Percentiles rank a stretch among this genome's conserved stretches.
phyloP scores from a whole-genome alignment of 2,329 filamentous ascomycete species.

The Diatrype stigma region DNA sequence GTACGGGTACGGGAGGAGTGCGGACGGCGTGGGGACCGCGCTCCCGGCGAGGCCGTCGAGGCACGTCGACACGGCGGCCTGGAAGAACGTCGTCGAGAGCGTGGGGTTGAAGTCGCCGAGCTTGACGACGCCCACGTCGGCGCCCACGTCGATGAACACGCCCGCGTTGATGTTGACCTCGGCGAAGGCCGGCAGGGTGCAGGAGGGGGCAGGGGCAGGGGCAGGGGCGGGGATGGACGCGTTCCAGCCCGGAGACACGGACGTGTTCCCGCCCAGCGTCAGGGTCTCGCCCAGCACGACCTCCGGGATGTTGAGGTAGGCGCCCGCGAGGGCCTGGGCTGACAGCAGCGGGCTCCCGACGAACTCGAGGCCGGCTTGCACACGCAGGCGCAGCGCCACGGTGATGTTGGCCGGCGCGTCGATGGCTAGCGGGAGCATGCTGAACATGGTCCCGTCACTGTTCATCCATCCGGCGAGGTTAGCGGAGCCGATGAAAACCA shows the following conservation, averaged over 20 bases:
- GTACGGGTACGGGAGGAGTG: background rate
- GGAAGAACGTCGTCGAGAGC: conserved; percentile 22
- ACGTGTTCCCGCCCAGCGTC: conserved; percentile 6
- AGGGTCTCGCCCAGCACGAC: conserved; percentile 12
- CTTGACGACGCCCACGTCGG: conserved; percentile 15
- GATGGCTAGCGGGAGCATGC: conserved; percentile 19
- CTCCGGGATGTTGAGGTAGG: conserved; percentile 22
- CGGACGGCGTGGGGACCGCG: background rate
- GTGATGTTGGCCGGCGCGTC: conserved; percentile 18
- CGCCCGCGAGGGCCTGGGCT: conserved; percentile 19
- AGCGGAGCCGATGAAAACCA: no score
- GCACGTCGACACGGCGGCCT: conserved; percentile 20
- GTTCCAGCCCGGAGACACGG: no score
- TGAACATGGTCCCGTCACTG: conserved; percentile 17
- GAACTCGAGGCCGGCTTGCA: conserved; percentile 20
- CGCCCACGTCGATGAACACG: conserved; percentile 23
- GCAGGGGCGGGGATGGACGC: no score
- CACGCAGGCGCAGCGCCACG: conserved; percentile 17
- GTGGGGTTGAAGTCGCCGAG: conserved; percentile 20
- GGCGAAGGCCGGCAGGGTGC: conserved; percentile 13
- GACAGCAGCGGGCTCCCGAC: conserved; percentile 15
- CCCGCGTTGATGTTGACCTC: conserved; percentile 28
- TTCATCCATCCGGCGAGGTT: background rate
- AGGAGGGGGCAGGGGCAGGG: no score
- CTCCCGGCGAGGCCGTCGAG: background rate